These are phyloP conservation scores for Hortaea sp. DNA, from an alignment of 2,329 filamentous ascomycete genomes.

Conservation along the genomic window DNA sequence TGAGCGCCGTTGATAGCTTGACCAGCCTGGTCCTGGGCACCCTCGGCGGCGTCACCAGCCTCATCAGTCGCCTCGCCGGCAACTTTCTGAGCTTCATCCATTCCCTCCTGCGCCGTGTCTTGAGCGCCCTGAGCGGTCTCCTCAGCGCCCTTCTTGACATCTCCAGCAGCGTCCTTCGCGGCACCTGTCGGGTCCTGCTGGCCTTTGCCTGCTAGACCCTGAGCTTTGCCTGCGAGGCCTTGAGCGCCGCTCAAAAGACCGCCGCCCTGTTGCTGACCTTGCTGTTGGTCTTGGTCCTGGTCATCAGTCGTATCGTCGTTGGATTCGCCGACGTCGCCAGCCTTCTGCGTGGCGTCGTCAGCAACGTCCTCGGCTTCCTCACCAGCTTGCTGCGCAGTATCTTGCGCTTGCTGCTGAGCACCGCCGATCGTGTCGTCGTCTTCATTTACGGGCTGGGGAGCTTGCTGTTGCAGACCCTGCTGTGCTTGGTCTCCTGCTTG, in stretches of 20 bases:
- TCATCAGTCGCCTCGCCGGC: conserved; percentile 8
- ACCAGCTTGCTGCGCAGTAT: conserved; percentile 32
- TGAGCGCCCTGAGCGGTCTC: conserved; percentile 23
- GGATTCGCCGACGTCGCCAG: conserved; percentile 25
- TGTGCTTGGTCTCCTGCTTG: conserved; percentile 35
- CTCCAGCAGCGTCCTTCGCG: conserved; percentile 27
- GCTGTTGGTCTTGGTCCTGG: conserved; percentile 1
- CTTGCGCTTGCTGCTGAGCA: conserved; percentile 33
- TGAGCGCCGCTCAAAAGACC: conserved; percentile 35
- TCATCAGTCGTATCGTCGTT: conserved; percentile 21
- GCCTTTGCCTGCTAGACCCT: conserved; percentile 35
- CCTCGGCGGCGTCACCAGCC: conserved; percentile 19
- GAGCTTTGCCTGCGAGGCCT: conserved; percentile 37
- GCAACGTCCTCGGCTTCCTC: conserved; percentile 25
- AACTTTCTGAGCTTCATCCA: conserved; percentile 5
- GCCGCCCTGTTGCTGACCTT: conserved; percentile 18
- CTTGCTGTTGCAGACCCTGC: conserved; percentile 34
- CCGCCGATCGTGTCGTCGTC: conserved; percentile 30
- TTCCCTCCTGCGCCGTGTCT: conserved; percentile 15
- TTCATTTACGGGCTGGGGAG: conserved; percentile 37
- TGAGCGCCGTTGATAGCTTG: conserved; percentile 13
- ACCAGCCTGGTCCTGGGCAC: conserved; percentile 13
- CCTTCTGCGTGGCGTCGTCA: conserved; percentile 36
- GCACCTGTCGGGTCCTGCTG: conserved; percentile 27
- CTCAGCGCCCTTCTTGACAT: conserved; percentile 24